Evolutionary conservation across 805 yeast species (phyloP).

Genomic region (Pichia thaimueangensis): DNA sequence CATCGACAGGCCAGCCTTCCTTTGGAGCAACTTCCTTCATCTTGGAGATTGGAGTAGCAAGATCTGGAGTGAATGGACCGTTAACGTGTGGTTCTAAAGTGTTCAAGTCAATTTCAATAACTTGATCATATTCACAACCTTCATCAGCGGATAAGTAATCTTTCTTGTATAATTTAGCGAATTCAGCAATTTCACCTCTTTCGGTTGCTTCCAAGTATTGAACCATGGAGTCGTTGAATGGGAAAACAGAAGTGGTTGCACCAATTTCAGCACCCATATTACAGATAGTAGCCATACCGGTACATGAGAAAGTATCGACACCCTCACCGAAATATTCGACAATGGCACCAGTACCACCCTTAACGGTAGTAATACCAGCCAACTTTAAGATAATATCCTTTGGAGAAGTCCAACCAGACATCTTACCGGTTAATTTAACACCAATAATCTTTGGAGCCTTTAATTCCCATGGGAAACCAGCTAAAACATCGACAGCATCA

Average conservation of each 20-base stretch:
- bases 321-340: conserved; percentile 98
- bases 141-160: conserved; percentile 71
- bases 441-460: conserved; percentile 95
- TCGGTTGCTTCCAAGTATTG: conserved; percentile 74
- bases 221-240: conserved; percentile 53
- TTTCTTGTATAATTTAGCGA: conserved; percentile 46
- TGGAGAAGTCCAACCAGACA: conserved; percentile 94
- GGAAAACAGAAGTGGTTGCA: conserved; percentile 97
- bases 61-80: conserved; percentile 98
- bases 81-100: conserved; percentile 90
- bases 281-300: conserved; percentile 99
- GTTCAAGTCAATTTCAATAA: conserved; percentile 81
- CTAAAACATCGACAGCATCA: conserved; percentile 96
- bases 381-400: conserved; percentile 91
- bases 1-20: conserved; percentile 80
- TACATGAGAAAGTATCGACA: conserved; percentile 79
- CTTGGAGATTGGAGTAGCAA: conserved; percentile 85
- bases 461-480: conserved; percentile 98
- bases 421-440: conserved; percentile 82
- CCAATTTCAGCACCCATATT: conserved; percentile 99
- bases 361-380: conserved; percentile 89
- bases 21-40: conserved; percentile 64
- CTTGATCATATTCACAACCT: conserved; percentile 86
- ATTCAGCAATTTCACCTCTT: conserved; percentile 75
- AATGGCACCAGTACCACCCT: conserved; percentile 97